Conservation (phyloP, 2,329 filamentous ascomycete genomes). For the Venturia nashicola region DNA sequence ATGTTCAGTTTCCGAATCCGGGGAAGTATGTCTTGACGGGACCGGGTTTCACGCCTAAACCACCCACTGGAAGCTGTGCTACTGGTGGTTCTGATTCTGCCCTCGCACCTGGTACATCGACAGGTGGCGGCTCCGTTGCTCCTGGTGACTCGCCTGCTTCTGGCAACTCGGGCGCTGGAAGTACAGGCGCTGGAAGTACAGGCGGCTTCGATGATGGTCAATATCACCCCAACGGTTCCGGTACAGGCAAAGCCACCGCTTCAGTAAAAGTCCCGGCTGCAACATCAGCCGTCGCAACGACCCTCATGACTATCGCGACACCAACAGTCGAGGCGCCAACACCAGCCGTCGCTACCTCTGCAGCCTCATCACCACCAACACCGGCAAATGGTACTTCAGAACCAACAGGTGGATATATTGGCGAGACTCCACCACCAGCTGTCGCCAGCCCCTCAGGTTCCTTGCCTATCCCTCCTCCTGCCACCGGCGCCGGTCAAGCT, state of each 20-base stretch:
- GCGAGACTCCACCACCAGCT: neutral
- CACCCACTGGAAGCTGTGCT: conserved; percentile 17
- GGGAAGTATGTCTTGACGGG: conserved; percentile 43
- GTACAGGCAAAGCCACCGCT: neutral
- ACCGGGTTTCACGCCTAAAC: conserved; percentile 13
- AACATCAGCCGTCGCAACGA: neutral
- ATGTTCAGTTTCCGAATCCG: conserved; percentile 57
- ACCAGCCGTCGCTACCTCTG: neutral
- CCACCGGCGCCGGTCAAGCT: neutral
- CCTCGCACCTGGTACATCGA: neutral
- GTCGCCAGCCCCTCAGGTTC: neutral
- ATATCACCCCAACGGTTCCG: neutral
- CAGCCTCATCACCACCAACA: neutral
- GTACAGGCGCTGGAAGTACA: neutral
- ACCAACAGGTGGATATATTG: neutral
- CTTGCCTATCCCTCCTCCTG: neutral
- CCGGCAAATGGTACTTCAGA: neutral
- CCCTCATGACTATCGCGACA: neutral
- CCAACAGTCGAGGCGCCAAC: neutral
- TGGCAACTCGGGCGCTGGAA: neutral
- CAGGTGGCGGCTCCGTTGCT: neutral
- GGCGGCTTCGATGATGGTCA: neutral
- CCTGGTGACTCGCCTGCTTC: neutral
- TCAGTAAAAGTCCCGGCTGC: neutral
- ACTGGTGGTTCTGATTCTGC: neutral